Base-by-base conservation (phyloP, 371 early-diverging fungal species). In the Gilbertella persicaria region DNA sequence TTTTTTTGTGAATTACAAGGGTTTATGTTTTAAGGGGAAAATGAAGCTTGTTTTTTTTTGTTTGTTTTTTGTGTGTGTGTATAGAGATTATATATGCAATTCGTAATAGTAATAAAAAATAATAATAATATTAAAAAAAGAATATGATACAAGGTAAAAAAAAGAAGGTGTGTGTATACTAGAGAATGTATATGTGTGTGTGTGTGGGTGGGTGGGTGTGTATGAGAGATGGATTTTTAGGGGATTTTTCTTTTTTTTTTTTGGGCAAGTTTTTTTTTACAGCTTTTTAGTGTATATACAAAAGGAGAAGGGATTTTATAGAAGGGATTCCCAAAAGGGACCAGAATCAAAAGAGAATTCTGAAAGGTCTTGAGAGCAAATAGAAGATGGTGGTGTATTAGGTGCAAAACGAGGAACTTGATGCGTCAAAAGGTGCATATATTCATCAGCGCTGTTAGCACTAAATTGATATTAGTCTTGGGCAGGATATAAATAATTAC, bases 321-420 rank as follows among this genome's bases (percentile, higher is more conserved):
- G 59, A n/a, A 56, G 50, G 13, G 62, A 56, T 26, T 45, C 50
- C 66, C 66, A 71, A 46, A 71, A 66, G 14, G 67, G 67, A n/a
- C 67, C 62, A 12, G 55, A 46, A 30, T 71, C 67, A 55, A 71
- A 71, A 6, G 69, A 63, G 39, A 63, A 67, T 49, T 67, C 58
- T 3, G 63, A 48, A 9, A 72, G 55, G 21, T 66, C 59, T 48
- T 72, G 68, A 24, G 68, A 46, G 45, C 72, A 72, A 23, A 72
- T 60, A 45, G 53, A 45, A 13, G 72, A 72, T 19, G 72, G 72
- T 16, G 62, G 57, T 17, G 45, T 36, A 35, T 62, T 56, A 20
- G 53, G 38, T 7, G 64, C 48, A 50, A 56, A 62, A 16, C 44
- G 55, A 50, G 43, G 29, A 17, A 45, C 44, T 40, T 54, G 47